Conservation (phyloP, 768 basidiomycete species). For the Hebeloma cylindrosporum region DNA sequence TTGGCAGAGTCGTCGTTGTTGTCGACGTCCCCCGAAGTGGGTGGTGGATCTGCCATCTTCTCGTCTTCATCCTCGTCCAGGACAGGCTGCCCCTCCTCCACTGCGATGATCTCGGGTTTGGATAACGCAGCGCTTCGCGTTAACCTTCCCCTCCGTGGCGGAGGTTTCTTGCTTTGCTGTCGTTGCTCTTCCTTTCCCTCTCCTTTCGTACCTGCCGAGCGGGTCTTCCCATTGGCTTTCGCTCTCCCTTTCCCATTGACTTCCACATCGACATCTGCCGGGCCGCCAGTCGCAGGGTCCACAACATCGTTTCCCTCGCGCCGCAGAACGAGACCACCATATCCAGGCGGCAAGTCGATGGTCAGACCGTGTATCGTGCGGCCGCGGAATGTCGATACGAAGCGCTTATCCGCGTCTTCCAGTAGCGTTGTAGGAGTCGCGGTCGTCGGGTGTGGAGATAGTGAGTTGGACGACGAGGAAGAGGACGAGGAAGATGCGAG, state of each 20-base stretch:
- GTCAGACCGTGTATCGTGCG: constrained; percentile 68
- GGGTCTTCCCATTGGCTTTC: constrained; percentile 3
- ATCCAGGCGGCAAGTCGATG: constrained; percentile 63
- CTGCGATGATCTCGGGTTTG: constrained; percentile 28
- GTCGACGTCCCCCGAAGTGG: neutral
- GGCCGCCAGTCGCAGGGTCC: constrained; percentile 5
- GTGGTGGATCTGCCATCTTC: constrained; percentile 14
- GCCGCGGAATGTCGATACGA: constrained; percentile 71
- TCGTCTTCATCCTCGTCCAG: constrained; percentile 27
- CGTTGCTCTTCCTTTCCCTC: constrained; percentile 12
- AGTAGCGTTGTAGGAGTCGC: too few species aligned
- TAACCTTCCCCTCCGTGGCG: constrained; percentile 26
- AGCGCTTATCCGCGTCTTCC: constrained; percentile 35
- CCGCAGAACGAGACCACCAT: constrained; percentile 62
- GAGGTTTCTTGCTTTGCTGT: constrained; percentile 22
- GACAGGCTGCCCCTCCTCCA: too few species aligned
- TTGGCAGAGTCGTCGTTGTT: neutral
- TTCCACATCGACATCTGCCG: constrained; percentile 6
- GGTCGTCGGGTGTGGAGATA: too few species aligned
- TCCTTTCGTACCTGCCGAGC: too few species aligned
- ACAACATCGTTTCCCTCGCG: constrained; percentile 28
- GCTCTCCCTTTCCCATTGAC: constrained; percentile 4
- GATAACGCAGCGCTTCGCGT: constrained; percentile 27
- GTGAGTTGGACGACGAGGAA: too few species aligned
- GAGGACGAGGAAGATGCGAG: too few species aligned